These are phyloP conservation scores for Penicillium hordei DNA, from an alignment of 2,329 filamentous ascomycete species.

Conservation along the genomic window DNA sequence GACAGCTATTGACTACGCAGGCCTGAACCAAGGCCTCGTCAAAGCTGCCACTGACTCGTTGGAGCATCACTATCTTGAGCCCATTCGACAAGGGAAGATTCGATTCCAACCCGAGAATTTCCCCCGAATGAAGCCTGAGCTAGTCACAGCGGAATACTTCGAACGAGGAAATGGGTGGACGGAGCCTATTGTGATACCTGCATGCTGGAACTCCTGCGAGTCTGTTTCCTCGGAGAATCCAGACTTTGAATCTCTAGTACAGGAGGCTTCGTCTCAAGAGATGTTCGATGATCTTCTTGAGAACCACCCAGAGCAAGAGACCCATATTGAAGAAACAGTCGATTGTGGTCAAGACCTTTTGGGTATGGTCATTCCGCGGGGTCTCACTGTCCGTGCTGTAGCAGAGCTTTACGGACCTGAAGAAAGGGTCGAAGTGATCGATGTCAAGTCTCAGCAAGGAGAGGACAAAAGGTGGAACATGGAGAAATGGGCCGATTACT, in stretches of 20 bases:
- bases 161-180: constrained; percentile 63
- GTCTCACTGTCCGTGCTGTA: constrained; percentile 63
- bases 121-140: constrained; percentile 62
- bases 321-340: constrained; percentile 45
- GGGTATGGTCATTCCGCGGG: constrained; percentile 67
- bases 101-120: constrained; percentile 62
- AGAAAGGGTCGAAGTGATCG: constrained; percentile 64
- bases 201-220: constrained; percentile 58
- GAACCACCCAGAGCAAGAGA: constrained; percentile 28
- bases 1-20: constrained; percentile 67
- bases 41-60: constrained; percentile 64
- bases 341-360: constrained; percentile 65
- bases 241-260: constrained; percentile 31
- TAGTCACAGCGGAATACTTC: constrained; percentile 63
- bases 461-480: constrained; percentile 66
- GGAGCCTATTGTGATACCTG: constrained; percentile 67
- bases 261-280: constrained; percentile 39
- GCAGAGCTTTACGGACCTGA: constrained; percentile 64
- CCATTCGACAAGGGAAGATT: constrained; percentile 65
- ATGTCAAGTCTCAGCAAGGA: constrained; percentile 68
- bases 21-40: constrained; percentile 64
- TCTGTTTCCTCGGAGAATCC: constrained; percentile 31
- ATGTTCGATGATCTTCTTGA: constrained; percentile 44
- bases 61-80: constrained; percentile 67
- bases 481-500: constrained; percentile 67